Conservation (phyloP, 2,329 filamentous ascomycete genomes). For the Orbilia oligospora region DNA sequence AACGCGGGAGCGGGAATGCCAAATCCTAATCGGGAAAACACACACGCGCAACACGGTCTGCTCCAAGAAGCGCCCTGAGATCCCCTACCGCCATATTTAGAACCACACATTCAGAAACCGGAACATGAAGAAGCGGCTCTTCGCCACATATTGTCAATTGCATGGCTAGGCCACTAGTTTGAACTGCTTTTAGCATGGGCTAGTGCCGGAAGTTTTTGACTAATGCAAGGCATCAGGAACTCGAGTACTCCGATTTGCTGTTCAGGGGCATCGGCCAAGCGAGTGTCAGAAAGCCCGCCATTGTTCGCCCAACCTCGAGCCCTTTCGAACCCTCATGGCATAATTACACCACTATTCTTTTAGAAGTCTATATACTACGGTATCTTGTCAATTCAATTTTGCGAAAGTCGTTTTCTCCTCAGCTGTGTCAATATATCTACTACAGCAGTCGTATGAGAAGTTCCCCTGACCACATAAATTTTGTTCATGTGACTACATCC, state of each 20-base stretch:
- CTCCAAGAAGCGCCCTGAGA: slow-evolving; percentile 5
- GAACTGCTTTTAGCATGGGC: neutral
- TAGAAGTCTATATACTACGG: neutral
- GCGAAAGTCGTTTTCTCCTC: neutral
- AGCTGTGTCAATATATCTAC: neutral
- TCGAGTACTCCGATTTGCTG: neutral
- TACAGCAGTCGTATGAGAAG: slow-evolving; percentile 13
- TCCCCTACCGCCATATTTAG: neutral
- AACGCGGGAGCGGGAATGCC: slow-evolving; percentile 38
- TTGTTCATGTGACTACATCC: slow-evolving; percentile 8
- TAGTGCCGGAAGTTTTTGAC: neutral
- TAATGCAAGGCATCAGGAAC: slow-evolving; percentile 1
- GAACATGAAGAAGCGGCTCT: neutral
- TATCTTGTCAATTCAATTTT: neutral
- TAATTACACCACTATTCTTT: neutral
- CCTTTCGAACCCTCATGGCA: neutral
- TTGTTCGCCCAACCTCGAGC: neutral
- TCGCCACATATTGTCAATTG: neutral
- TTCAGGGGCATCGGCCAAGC: slow-evolving; percentile 6
- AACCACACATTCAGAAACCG: neutral
- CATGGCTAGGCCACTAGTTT: slow-evolving; percentile 1
- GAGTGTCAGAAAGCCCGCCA: slow-evolving; percentile 14
- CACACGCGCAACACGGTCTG: slow-evolving; percentile 26
- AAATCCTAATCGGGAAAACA: slow-evolving; percentile 34
- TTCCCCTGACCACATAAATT: neutral